Percentiles rank a stretch among this genome's conserved stretches.
phyloP scores from a whole-genome alignment of 768 basidiomycete species.

The Russula virescens region DNA sequence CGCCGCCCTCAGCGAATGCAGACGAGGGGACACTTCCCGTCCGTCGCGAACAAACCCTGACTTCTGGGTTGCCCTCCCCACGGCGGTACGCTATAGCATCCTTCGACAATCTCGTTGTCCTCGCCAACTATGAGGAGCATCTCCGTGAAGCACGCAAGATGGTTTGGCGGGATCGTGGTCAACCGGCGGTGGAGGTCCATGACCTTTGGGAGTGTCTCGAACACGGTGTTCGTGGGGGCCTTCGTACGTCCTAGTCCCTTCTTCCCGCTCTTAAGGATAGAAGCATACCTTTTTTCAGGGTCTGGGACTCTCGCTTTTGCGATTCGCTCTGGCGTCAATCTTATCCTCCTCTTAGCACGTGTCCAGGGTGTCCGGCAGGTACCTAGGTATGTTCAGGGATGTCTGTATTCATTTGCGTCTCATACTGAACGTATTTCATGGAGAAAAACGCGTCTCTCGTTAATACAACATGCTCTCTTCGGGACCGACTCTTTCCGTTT shows the following conservation, averaged over 20 bases:
- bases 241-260: slow-evolving; percentile 46
- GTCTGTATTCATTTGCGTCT: no score
- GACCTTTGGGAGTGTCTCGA: slow-evolving; percentile 60
- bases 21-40: not conserved
- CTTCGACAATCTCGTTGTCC: slow-evolving; percentile 77
- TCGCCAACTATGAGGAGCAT: slow-evolving; percentile 79
- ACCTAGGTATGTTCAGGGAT: not conserved
- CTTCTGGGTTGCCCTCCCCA: slow-evolving; percentile 39
- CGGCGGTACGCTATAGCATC: slow-evolving; percentile 60
- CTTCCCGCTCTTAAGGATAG: not conserved
- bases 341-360: slow-evolving; percentile 68
- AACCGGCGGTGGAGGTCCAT: slow-evolving; percentile 63
- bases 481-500: slow-evolving; percentile 80
- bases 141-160: slow-evolving; percentile 69
- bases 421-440: not conserved
- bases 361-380: slow-evolving; percentile 56
- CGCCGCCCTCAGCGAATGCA: not conserved
- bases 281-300: slow-evolving; percentile 42
- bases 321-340: slow-evolving; percentile 77
- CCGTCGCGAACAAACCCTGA: slow-evolving; percentile 29
- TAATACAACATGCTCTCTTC: slow-evolving; percentile 81
- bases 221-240: slow-evolving; percentile 65
- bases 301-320: slow-evolving; percentile 76
- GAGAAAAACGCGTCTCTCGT: slow-evolving; percentile 56
- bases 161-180: slow-evolving; percentile 75